Conservation (phyloP, 495 filamentous ascomycete genomes). For the Penicillium ochrochloron region DNA sequence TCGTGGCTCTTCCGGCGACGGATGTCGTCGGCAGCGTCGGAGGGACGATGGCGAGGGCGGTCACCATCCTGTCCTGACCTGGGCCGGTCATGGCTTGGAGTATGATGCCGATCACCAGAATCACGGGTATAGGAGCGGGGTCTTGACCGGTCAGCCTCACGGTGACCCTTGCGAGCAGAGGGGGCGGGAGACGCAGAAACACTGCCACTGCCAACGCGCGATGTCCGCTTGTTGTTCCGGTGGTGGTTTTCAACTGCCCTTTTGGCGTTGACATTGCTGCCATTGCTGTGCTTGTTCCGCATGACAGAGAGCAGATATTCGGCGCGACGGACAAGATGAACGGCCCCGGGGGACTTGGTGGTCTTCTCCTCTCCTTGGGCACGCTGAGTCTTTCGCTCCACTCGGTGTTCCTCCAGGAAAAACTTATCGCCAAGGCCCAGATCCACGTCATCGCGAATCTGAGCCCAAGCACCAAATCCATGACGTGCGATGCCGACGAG, state of each 20-base stretch:
- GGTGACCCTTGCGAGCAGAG: slow-evolving; percentile 51
- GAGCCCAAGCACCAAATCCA: slow-evolving; percentile 91
- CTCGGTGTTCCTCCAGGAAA: slow-evolving; percentile 96
- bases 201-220: slow-evolving; percentile 45
- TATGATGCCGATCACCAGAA: slow-evolving; percentile 51
- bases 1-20: slow-evolving; percentile 50
- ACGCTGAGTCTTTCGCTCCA: slow-evolving; percentile 93
- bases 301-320: slow-evolving; percentile 94
- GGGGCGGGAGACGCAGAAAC: slow-evolving; percentile 61
- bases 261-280: slow-evolving; percentile 67
- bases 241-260: slow-evolving; percentile 87
- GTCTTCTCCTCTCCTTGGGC: slow-evolving; percentile 72
- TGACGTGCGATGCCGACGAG: slow-evolving; percentile 89
- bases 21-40: slow-evolving; percentile 47
- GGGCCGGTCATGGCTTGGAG: slow-evolving; percentile 47
- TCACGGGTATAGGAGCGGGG: slow-evolving; percentile 56
- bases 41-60: slow-evolving; percentile 42
- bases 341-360: slow-evolving; percentile 90
- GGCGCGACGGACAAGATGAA: slow-evolving; percentile 91
- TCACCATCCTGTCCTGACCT: slow-evolving; percentile 41
- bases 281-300: slow-evolving; percentile 73
- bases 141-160: slow-evolving; percentile 56
- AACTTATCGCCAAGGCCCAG: slow-evolving; percentile 89
- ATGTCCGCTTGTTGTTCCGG: slow-evolving; percentile 76
- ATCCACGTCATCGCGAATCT: slow-evolving; percentile 90